Base-by-base conservation (phyloP, 2,329 filamentous ascomycete species). In the Pseudogymnoascus sp. region DNA sequence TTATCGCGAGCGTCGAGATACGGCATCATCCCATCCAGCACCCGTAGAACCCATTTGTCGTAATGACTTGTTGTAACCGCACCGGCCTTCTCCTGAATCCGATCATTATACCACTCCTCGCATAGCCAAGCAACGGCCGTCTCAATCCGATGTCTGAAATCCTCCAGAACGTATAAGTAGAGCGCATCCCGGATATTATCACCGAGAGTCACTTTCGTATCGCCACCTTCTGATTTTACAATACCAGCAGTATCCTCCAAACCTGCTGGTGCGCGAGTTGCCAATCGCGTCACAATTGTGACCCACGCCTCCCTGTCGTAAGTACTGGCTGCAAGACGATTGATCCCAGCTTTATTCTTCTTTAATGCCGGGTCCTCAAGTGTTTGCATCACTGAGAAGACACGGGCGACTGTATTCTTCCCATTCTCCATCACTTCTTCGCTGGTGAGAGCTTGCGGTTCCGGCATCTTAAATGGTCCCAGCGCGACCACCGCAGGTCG, bases 41-140 rank as follows among this genome's bases (percentile, higher is more conserved):
- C 80, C 64, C 87, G 88, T 65, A 92, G 75, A 2, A 86, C 85
- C 83, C 90, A 95, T 70, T 85, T 85, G 64, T 91, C 86, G 74
- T 96, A 97, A 73, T 94, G 84, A 35, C 82, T 71, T 2, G 83
- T 79, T 6, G 81, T 80, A 41, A 81, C 78, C 10, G 73, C 72
- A 58, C 72, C 74, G 60, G 72, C 68, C 64, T 76, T 77, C 45
- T 68, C 75, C 62, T 81, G 76, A 33, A 91, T 75, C 45, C 80
- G 86, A 73, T 97, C 93, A 69, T 92, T 95, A 75, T 96, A 97
- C 93, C 94, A 99, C 76, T 99, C 94, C 74, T 99, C 94, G 69
- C 89, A 96, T 14, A 99, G 81, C 94, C 94, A 99, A 6, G 88
- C 87, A 60, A 97, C 91, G 1, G 92, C 93, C 21, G 94, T 84